Base-by-base conservation (phyloP, 805 yeast species). In the Nakazawaea siamensis region DNA sequence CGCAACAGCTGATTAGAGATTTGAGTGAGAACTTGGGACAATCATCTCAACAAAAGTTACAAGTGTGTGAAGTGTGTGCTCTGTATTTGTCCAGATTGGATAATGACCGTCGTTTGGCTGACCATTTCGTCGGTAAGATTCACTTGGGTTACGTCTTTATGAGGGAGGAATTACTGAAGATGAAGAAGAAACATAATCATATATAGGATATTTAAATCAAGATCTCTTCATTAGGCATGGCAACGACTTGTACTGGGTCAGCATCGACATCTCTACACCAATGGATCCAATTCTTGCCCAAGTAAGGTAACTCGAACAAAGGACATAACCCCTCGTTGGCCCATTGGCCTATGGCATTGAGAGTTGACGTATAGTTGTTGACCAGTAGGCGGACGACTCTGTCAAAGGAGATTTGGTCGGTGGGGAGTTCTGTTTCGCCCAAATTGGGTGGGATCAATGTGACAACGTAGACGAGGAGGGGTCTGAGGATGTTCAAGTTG, bases 41-140 rank as follows among this genome's bases (percentile, higher is more conserved):
- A 46, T 72, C 87, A 10, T 85, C 92, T 1, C 94, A 83, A 50
- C 97, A 88, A 49, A 84, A 85, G 53, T 63, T 88, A 30, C 96
- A 87, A 54, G 94, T 85, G 1, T 88, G 97, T 57, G 82, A 75
- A 43, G 76, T 75, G 1, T 88, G 97, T 58, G 95, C 95, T 1
- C 95, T 95, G 1, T 86, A 80, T 49, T 61, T 90, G 25, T 82
- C 94, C 7, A 64, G 90, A 41, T 60, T 87, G 37, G 97, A 88
- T 54, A 84, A 81, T 39, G 97, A 88, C 52, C 67, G 87, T 52
- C 67, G 97, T 46, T 62, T 88, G 43, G 94, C 90, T 1, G 95
- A 84, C 47, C 97, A 88, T 55, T 87, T 85, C 52, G 58, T 78
- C 17, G 97, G 97, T 1, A 86, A 85, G 47, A 73, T 84, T 40